Percentiles rank a stretch among this genome's conserved stretches.
phyloP scores from a whole-genome alignment of 371 early-diverging fungal species.

The Parasitella parasitica region DNA sequence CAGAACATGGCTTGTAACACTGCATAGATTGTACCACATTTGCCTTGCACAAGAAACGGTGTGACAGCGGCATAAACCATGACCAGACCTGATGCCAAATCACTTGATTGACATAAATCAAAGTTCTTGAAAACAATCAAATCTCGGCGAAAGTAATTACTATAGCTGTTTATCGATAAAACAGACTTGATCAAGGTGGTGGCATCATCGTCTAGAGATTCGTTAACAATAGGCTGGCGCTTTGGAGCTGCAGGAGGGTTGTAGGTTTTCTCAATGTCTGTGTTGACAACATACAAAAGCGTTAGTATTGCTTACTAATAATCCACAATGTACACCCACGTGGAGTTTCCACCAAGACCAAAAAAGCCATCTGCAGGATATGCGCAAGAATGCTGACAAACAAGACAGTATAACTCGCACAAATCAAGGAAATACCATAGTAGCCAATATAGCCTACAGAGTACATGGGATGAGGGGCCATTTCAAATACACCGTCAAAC shows the following conservation, averaged over 20 bases:
- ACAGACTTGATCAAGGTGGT: conserved; percentile 15
- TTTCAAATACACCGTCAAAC: conserved; percentile 89
- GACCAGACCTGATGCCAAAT: conserved; percentile 70
- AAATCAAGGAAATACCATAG: conserved; percentile 86
- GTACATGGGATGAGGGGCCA: conserved; percentile 96
- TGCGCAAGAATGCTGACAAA: conserved; percentile 84
- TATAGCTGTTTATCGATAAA: conserved; percentile 15
- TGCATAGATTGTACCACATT: conserved; percentile 36
- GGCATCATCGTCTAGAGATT: conserved; percentile 20
- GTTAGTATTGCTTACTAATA: too few species aligned
- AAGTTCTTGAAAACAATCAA: conserved; percentile 82
- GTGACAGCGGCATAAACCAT: conserved; percentile 66
- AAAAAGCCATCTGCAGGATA: conserved; percentile 78
- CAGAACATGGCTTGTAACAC: conserved; percentile 75
- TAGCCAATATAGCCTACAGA: conserved; percentile 91
- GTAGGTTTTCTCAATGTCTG: conserved; percentile 85
- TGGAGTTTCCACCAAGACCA: conserved; percentile 86
- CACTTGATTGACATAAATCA: conserved; percentile 75
- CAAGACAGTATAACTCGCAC: conserved; percentile 78
- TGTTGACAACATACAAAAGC: conserved; percentile 19
- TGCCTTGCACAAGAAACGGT: conserved; percentile 48
- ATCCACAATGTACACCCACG: conserved; percentile 53
- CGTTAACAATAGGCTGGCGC: conserved; percentile 7
- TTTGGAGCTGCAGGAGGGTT: conserved; percentile 56
- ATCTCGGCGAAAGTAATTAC: conserved; percentile 69